Evolutionary conservation across 1,139 yeast species (phyloP).

Genomic region (Diutina mesorugosa): DNA sequence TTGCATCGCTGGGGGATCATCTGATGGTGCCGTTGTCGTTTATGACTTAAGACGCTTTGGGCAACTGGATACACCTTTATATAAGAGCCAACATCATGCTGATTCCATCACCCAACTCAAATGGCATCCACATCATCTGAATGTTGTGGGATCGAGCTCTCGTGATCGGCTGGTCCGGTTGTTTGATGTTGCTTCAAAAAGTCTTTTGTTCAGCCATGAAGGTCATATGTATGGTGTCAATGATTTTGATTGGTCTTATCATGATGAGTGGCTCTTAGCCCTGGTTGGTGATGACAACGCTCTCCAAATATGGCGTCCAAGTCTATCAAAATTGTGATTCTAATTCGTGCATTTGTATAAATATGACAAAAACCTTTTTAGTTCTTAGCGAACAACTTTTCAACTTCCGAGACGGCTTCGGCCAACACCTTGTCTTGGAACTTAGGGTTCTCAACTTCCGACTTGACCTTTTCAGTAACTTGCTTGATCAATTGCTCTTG

Average conservation of each 20-base stretch:
- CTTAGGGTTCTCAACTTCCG: slow-evolving; percentile 75
- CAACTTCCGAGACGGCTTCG: slow-evolving; percentile 87
- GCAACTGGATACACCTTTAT: not conserved
- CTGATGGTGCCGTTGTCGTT: not conserved
- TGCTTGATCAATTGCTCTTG: slow-evolving; percentile 84
- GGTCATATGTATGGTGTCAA: slow-evolving; percentile 87
- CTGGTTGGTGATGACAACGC: slow-evolving; percentile 86
- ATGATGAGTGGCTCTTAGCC: slow-evolving; percentile 66
- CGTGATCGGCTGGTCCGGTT: slow-evolving; percentile 58
- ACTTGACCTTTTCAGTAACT: slow-evolving; percentile 79
- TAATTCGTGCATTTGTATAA: not conserved
- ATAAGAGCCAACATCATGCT: slow-evolving; percentile 20
- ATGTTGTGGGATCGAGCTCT: slow-evolving; percentile 62
- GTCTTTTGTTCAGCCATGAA: slow-evolving; percentile 58
- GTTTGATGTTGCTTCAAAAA: slow-evolving; percentile 45
- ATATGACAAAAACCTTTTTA: slow-evolving; percentile 8
- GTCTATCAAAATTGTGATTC: not conserved
- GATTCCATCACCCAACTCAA: slow-evolving; percentile 57
- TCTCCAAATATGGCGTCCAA: slow-evolving; percentile 56
- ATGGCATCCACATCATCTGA: slow-evolving; percentile 61
- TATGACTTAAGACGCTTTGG: not conserved
- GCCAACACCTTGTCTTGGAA: slow-evolving; percentile 88
- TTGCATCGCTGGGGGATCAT: not conserved
- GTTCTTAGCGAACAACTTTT: slow-evolving; percentile 58
- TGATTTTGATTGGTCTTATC: slow-evolving; percentile 80